Percentiles rank a stretch among this genome's conserved stretches.
Conservation (phyloP, 257 asterid species). For the Echium plantagineum region DNA sequence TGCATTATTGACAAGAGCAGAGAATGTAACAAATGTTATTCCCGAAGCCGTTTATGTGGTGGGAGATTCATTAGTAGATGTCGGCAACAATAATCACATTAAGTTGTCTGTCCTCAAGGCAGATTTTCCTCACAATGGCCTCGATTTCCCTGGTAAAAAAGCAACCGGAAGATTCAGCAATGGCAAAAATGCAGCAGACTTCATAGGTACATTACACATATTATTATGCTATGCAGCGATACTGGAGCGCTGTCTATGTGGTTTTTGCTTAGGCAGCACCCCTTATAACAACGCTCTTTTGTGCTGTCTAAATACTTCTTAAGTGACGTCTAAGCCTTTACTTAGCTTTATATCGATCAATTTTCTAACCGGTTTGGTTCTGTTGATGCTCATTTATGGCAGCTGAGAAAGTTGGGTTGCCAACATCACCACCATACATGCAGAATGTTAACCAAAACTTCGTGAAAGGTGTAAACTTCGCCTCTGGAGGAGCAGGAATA, state of each 20-base stretch:
- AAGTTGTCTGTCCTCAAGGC: constrained; percentile 41
- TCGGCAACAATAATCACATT: constrained; percentile 61
- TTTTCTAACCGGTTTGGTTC: too few relatives aligned
- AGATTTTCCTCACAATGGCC: constrained; percentile 52
- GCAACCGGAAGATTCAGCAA: constrained; percentile 79
- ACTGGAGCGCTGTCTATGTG: too few relatives aligned
- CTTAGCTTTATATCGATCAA: too few relatives aligned
- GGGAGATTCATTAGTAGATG: constrained; percentile 78
- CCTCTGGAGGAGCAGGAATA: constrained; percentile 84
- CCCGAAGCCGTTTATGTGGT: constrained; percentile 47
- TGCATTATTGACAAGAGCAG: constrained; percentile 18
- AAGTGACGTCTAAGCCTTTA: too few relatives aligned
- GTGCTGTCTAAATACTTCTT: too few relatives aligned
- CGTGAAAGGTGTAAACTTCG: constrained; percentile 62
- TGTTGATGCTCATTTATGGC: constrained; percentile 16
- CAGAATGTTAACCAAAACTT: constrained; percentile 30
- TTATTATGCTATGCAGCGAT: too few relatives aligned
- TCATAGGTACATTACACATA: too few relatives aligned
- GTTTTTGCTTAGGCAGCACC: too few relatives aligned
- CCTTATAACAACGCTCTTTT: too few relatives aligned
- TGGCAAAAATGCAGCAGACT: constrained; percentile 77
- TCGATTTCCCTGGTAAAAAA: constrained; percentile 40
- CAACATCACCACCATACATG: constrained; percentile 60
- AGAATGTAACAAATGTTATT: constrained; percentile 15
- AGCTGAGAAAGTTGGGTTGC: constrained; percentile 70